Percentiles rank a stretch among this genome's conserved stretches.
Evolutionary conservation across 441 rosid species (phyloP).

Genomic region (Adansonia madagascariensis): DNA sequence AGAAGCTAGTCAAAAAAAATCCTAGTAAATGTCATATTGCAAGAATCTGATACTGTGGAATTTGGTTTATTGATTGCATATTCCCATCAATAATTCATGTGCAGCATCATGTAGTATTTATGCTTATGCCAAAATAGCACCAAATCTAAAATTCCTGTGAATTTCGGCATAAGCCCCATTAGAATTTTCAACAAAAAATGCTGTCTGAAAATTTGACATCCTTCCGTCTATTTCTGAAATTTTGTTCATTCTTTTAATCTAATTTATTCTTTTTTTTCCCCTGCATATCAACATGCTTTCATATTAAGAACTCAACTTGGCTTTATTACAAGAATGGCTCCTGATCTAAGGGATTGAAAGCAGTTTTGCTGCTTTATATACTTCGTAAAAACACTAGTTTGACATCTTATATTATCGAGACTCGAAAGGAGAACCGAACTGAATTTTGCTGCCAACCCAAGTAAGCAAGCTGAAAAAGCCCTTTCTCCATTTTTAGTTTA

Average conservation of each 20-base stretch:
- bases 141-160: neutral
- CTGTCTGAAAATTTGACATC: neutral
- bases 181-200: neutral
- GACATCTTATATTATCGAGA: too few relatives aligned
- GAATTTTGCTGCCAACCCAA: too few relatives aligned
- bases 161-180: neutral
- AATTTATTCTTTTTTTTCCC: neutral
- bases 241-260: neutral
- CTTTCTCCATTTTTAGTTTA: too few relatives aligned
- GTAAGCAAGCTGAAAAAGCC: too few relatives aligned
- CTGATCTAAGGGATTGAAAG: too few relatives aligned
- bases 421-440: too few relatives aligned
- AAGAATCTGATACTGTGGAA: constrained; percentile 3
- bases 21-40: neutral
- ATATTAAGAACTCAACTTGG: too few relatives aligned
- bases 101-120: neutral
- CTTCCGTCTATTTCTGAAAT: neutral
- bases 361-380: too few relatives aligned
- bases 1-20: too few relatives aligned
- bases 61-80: neutral
- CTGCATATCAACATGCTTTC: neutral
- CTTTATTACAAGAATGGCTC: too few relatives aligned
- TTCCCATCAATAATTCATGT: neutral
- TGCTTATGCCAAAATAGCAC: neutral
- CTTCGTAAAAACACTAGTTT: too few relatives aligned